Base-by-base conservation (phyloP, 148 eudicot genomes). In the Salicornia ramosissima region DNA sequence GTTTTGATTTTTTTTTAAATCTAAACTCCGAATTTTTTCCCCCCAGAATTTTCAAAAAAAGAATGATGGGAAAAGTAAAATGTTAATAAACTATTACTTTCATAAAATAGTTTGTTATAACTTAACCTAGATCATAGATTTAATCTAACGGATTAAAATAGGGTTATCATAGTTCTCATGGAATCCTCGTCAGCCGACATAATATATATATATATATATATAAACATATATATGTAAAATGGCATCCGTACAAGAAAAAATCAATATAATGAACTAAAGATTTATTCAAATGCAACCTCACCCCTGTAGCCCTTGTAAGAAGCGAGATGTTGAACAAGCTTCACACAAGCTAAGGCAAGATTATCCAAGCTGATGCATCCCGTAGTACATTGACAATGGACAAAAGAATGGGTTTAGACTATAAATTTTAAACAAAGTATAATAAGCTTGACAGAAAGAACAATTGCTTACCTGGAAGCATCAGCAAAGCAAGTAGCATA, bases 311-410 rank as follows among this genome's bases (percentile, higher is more conserved):
- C 99, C 83, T 89, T 95, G 77, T 76, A 87, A 11, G 89, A 78
- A 49, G 91, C 96, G 69, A 91, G 73, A 81, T 88, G 88, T 74
- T 95, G 99, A 82, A 95, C 85, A 79, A 95, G 97, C 83, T 95
- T 95, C 76, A 83, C 83, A 75, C 92, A 89, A 43, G 97, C 90
- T 69, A 95, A 80, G 60, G 97, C 91, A 72, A 83, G 75, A 86
- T 91, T 88, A 61, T 86, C 92, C 69, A 76, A 79, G 75, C 97
- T 94, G 83, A 59, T 31, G 25, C 33, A 67, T 55, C 60, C 55
- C 24, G 19, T 7, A 55, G 22, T 49, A 24, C 53, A 34, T 34
- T 49, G 69, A 11, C 51, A 54, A 55, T 57, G 43, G 52, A 67
- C 71, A 71, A 68, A 22, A 63, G 33, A 47, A 25, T 9, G 64